Conservation (phyloP, 2,329 filamentous ascomycete species). For the Talaromyces islandicus region DNA sequence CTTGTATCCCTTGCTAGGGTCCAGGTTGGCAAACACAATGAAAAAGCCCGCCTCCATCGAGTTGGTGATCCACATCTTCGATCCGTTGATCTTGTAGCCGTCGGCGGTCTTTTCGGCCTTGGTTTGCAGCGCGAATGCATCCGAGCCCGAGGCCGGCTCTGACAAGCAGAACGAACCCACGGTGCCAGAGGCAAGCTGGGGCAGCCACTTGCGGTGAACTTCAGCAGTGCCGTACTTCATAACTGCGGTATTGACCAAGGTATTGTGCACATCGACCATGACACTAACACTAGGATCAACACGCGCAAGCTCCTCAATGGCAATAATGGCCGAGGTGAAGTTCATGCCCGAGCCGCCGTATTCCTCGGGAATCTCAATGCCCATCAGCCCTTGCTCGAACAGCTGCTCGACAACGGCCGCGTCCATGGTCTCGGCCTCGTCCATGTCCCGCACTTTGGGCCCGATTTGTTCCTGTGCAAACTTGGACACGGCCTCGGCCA, state of each 20-base stretch:
- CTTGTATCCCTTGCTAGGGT: constrained; percentile 88
- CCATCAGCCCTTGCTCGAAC: constrained; percentile 97
- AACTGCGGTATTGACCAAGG: constrained; percentile 88
- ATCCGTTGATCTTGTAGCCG: constrained; percentile 81
- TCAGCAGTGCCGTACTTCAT: constrained; percentile 74
- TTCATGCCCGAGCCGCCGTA: constrained; percentile 98
- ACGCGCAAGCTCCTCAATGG: constrained; percentile 91
- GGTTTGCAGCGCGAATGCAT: constrained; percentile 91
- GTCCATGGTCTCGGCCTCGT: constrained; percentile 94
- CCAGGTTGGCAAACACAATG: constrained; percentile 95
- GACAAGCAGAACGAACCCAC: constrained; percentile 89
- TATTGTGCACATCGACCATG: constrained; percentile 96
- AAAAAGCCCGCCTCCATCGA: constrained; percentile 89
- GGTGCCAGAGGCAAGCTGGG: constrained; percentile 81
- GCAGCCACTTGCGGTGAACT: constrained; percentile 79
- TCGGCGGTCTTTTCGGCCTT: constrained; percentile 76
- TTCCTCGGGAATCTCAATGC: constrained; percentile 94
- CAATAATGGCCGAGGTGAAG: constrained; percentile 92
- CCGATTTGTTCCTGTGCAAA: constrained; percentile 85
- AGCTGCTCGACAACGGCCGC: constrained; percentile 79
- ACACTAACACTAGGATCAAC: constrained; percentile 94
- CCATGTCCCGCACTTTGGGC: constrained; percentile 93
- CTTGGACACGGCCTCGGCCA: constrained; percentile 84
- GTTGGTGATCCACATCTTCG: constrained; percentile 99
- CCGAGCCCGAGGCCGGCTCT: constrained; percentile 86